Base-by-base conservation (phyloP, 164 flowering plant genomes). In the Cinnamomum chago region DNA sequence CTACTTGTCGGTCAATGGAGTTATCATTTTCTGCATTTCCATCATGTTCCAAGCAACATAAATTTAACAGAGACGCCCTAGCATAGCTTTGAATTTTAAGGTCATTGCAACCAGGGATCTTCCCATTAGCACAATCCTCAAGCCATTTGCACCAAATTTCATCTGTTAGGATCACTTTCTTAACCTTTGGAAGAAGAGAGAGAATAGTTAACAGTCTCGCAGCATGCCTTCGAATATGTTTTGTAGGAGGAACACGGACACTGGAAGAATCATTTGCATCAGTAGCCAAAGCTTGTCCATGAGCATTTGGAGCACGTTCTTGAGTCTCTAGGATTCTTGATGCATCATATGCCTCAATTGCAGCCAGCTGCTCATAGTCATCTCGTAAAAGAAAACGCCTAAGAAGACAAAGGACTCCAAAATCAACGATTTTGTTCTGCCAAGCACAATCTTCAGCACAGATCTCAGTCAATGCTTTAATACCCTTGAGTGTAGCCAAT, bases 291-390 rank as follows among this genome's bases (percentile, higher is more conserved):
- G 88, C 58, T 62, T 84, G 93, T 73, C 82, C 84, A 75, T 86
- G 67, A 70, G 23, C 70, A 79, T 78, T 82, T 76, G 84, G 55
- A 35, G 47, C 83, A n/a, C 76, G 78, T 30, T 87, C 91, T 68
- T 83, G 88, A 47, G 84, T 81, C 77, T 91, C 97, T 67, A 67
- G 81, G 62, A 80, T 83, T 76, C 91, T 88, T 68, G 98, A 94
- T 76, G 97, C 99, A 86, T 92, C 93, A 85, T 96, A 96, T 73
- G 99, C 87, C 84, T 95, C 94, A 72, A 77, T 87, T 71, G 99
- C 99, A 83, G 97, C 94, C 50, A 96, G 87, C 62, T 90, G 88
- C 77, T 96, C 99, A 84, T 89, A 96, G 83, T 96, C 99, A 86
- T 94, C 99, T 62, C 86, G 75, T 70, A 96, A 73, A 72, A 96